Conservation (phyloP, 306 rosid species). For the Rubus parviflorus region DNA sequence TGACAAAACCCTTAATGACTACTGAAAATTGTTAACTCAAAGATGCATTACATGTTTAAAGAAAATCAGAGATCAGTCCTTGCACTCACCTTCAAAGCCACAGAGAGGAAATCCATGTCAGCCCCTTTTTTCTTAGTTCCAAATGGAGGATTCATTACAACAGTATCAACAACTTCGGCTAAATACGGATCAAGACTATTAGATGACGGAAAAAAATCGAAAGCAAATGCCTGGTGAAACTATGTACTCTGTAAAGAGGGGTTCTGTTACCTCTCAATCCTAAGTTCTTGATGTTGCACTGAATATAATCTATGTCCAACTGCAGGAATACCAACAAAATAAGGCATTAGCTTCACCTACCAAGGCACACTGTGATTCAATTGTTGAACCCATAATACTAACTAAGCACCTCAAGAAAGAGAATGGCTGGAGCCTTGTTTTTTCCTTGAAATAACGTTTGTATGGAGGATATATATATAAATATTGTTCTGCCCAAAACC, state of each 20-base stretch:
- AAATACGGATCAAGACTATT: conserved; percentile 20
- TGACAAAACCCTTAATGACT: not conserved
- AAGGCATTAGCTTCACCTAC: conserved; percentile 24
- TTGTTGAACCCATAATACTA: conserved; percentile 15
- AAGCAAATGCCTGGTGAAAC: not conserved
- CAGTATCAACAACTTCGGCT: conserved; percentile 81
- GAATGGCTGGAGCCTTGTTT: not conserved
- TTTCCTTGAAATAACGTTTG: not conserved
- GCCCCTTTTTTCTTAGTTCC: conserved; percentile 89
- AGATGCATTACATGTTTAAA: not conserved
- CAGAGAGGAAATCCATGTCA: conserved; percentile 77
- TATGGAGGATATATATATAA: not conserved
- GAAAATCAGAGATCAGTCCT: conserved; percentile 15
- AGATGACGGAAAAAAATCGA: conserved; percentile 16
- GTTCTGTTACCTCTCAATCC: conserved; percentile 65
- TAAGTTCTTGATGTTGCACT: conserved; percentile 58
- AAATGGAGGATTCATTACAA: conserved; percentile 94
- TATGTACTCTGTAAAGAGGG: not conserved
- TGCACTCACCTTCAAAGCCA: conserved; percentile 67
- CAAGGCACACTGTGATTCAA: conserved; percentile 22
- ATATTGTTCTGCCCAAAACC: not conserved
- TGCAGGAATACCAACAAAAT: conserved; percentile 48
- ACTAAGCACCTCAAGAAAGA: not conserved
- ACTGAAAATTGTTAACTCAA: not conserved
- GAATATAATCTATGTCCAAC: conserved; percentile 82